phyloP scores from a whole-genome alignment of 495 filamentous ascomycete species.

The Chaetomium tenue region DNA sequence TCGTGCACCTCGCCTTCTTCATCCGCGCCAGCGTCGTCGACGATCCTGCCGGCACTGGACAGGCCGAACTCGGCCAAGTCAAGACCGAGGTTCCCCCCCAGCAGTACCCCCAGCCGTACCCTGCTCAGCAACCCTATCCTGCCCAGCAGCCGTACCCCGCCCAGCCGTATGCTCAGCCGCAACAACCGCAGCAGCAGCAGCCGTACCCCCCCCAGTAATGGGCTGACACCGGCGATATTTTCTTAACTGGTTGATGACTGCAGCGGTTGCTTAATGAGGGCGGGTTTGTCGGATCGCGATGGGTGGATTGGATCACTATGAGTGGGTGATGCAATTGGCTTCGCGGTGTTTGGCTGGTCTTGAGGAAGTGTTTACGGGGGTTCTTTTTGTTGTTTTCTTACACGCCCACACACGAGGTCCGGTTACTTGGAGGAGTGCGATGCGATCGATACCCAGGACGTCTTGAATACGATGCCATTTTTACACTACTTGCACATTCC shows the following conservation, averaged over 20 bases:
- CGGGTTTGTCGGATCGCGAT: not conserved
- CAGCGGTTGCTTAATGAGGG: not conserved
- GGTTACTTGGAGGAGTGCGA: not conserved
- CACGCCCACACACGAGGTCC: not conserved
- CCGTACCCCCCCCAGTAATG: not conserved
- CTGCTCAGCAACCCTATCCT: constrained; percentile 24
- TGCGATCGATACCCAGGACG: not conserved
- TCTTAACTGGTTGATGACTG: not conserved
- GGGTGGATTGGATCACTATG: not conserved
- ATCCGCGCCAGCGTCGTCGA: constrained; percentile 34
- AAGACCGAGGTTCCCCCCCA: constrained; percentile 24
- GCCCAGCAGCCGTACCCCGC: constrained; percentile 20
- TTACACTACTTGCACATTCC: not conserved
- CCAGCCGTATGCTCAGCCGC: constrained; percentile 20
- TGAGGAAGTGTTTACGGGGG: not conserved
- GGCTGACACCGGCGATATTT: not conserved
- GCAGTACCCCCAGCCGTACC: constrained; percentile 22
- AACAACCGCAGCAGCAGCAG: constrained; percentile 1
- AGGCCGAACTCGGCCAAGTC: constrained; percentile 38
- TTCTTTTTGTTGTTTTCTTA: not conserved
- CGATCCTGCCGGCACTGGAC: constrained; percentile 7
- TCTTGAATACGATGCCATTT: not conserved
- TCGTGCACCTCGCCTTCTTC: constrained; percentile 41
- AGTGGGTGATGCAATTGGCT: not conserved
- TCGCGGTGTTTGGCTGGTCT: not conserved